Conservation (phyloP, 305 asterid species). For the Caryopteris hybrid region DNA sequence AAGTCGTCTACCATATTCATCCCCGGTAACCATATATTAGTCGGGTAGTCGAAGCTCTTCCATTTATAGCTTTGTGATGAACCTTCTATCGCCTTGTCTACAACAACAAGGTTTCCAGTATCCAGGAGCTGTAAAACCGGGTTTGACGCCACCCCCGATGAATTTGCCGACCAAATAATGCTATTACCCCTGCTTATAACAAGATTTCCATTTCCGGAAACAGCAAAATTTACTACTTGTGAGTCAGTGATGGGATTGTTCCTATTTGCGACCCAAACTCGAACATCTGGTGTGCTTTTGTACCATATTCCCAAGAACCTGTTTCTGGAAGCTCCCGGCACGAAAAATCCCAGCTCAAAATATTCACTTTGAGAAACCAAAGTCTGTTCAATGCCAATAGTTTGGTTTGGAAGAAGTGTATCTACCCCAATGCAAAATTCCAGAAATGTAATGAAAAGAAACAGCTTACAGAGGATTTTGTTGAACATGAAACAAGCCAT, state of each 20-base stretch:
- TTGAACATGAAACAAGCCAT: conserved; percentile 6
- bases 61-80: neutral
- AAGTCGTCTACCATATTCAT: conserved; percentile 12
- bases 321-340: conserved; percentile 16
- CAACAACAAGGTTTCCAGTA: conserved; percentile 31
- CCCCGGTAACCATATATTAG: conserved; percentile 26
- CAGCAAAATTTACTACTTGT: neutral
- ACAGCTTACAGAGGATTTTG: neutral
- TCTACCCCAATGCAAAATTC: conserved; percentile 6
- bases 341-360: conserved; percentile 35
- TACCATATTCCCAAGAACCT: conserved; percentile 26
- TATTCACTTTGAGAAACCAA: conserved; percentile 17
- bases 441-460: neutral
- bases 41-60: conserved; percentile 36
- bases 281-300: conserved; percentile 18
- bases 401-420: conserved; percentile 23
- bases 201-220: conserved; percentile 18
- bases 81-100: neutral
- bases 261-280: conserved; percentile 31
- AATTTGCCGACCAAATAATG: conserved; percentile 28
- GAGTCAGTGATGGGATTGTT: conserved; percentile 17
- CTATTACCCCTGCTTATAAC: conserved; percentile 1
- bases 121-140: conserved; percentile 29
- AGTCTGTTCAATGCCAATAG: conserved; percentile 9
- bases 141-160: neutral